A percentile compares a stretch with the other conserved stretches of the same genome.
phyloP scores from a whole-genome alignment of 2,329 filamentous ascomycete species.

The Pleomassaria siparia region DNA sequence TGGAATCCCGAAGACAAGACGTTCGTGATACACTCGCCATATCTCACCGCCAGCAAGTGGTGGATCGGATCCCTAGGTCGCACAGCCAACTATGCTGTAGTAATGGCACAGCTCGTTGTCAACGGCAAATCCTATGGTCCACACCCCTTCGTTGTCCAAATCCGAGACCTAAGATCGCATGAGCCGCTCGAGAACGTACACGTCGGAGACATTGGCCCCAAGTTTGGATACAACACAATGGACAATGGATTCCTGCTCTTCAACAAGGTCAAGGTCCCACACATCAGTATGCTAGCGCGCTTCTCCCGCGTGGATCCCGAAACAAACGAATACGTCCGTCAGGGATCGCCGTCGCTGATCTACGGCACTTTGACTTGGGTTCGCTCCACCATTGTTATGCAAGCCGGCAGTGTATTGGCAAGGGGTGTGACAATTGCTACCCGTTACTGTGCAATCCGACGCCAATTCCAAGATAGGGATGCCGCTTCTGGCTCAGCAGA shows the following conservation, averaged over 20 bases:
- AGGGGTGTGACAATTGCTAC: slow-evolving; percentile 77
- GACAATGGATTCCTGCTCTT: slow-evolving; percentile 80
- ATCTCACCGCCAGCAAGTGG: slow-evolving; percentile 77
- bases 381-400: slow-evolving; percentile 71
- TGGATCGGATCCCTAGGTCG: slow-evolving; percentile 80
- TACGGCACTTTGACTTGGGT: slow-evolving; percentile 79
- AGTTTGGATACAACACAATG: slow-evolving; percentile 79
- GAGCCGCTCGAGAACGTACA: slow-evolving; percentile 57
- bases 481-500: slow-evolving; percentile 62
- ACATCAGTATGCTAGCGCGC: slow-evolving; percentile 71
- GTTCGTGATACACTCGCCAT: slow-evolving; percentile 72
- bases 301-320: slow-evolving; percentile 69
- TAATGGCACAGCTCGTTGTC: slow-evolving; percentile 76
- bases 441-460: slow-evolving; percentile 70
- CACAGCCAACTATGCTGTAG: slow-evolving; percentile 74
- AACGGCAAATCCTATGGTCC: slow-evolving; percentile 70
- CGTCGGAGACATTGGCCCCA: slow-evolving; percentile 79
- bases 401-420: slow-evolving; percentile 70
- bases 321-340: slow-evolving; percentile 68
- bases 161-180: slow-evolving; percentile 57
- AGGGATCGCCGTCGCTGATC: slow-evolving; percentile 66
- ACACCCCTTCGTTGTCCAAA: slow-evolving; percentile 76
- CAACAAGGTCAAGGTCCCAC: slow-evolving; percentile 74
- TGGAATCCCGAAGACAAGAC: slow-evolving; percentile 75
- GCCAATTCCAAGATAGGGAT: slow-evolving; percentile 78